phyloP scores from a whole-genome alignment of 495 filamentous ascomycete genomes.

The Penicillium nucicola region DNA sequence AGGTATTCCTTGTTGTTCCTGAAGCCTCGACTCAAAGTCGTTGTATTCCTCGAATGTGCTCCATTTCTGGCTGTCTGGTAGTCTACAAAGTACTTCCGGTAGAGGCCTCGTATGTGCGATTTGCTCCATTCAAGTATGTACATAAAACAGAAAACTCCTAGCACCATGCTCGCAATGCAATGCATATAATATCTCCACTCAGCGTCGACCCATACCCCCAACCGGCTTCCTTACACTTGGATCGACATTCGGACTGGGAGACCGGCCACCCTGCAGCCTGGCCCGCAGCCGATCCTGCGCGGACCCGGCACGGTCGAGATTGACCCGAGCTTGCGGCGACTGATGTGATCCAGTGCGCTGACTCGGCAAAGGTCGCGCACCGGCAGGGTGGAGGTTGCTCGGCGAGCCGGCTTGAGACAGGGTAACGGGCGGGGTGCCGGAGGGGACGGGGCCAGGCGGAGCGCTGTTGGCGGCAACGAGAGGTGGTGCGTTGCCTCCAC shows the following conservation, averaged over 20 bases:
- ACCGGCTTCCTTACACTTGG: slow-evolving; percentile 37
- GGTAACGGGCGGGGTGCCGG: slow-evolving; percentile 12
- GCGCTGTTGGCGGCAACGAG: slow-evolving; percentile 18
- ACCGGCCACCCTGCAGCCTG: slow-evolving; percentile 55
- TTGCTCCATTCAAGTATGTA: slow-evolving; percentile 1
- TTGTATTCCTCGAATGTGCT: not conserved
- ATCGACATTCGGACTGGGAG: slow-evolving; percentile 37
- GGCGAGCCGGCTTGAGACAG: slow-evolving; percentile 18
- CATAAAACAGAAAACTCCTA: slow-evolving; percentile 14
- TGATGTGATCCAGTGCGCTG: slow-evolving; percentile 74
- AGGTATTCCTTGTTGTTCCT: not conserved
- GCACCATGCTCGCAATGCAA: slow-evolving; percentile 24
- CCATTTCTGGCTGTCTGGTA: too few species aligned
- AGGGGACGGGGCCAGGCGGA: slow-evolving; percentile 16
- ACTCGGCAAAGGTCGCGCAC: slow-evolving; percentile 60
- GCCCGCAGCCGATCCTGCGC: slow-evolving; percentile 69
- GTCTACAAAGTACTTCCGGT: not conserved
- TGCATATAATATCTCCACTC: slow-evolving; percentile 9
- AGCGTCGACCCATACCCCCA: slow-evolving; percentile 20
- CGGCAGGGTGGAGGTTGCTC: slow-evolving; percentile 32
- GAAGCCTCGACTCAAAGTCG: not conserved
- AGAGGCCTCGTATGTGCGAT: not conserved
- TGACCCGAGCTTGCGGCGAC: slow-evolving; percentile 31
- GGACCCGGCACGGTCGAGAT: slow-evolving; percentile 44
- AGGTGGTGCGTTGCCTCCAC: slow-evolving; percentile 24